Evolutionary conservation across 2,329 filamentous ascomycete species (phyloP).

Genomic region (Coniella lustricola): DNA sequence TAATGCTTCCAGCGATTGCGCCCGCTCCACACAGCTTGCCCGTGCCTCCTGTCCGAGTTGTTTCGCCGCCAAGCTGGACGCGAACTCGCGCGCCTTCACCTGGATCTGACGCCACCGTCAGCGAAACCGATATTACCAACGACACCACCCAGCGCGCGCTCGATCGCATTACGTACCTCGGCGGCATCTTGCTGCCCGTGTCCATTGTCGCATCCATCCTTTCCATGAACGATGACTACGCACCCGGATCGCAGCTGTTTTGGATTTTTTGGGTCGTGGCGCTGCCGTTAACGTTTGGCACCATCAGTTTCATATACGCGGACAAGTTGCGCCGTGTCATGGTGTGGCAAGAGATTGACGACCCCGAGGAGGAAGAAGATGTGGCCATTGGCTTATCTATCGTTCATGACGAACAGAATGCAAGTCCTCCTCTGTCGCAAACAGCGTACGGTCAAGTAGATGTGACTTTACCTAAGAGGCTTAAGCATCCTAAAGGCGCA

Average conservation of each 20-base stretch:
- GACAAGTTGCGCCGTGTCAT: conserved; percentile 39
- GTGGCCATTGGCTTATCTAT: too few species aligned
- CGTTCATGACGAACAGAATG: too few species aligned
- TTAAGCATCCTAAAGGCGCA: too few species aligned
- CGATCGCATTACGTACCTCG: conserved; percentile 42
- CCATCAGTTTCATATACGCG: conserved; percentile 39
- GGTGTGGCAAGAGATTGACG: conserved; percentile 38
- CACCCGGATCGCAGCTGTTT: conserved; percentile 34
- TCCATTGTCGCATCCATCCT: conserved; percentile 41
- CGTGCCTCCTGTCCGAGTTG: too few species aligned
- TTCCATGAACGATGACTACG: conserved; percentile 39
- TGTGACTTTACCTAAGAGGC: too few species aligned
- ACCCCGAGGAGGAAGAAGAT: neutral
- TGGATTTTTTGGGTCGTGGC: conserved; percentile 43
- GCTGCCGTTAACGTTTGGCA: conserved; percentile 30
- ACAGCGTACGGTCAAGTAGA: too few species aligned
- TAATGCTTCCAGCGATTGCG: conserved; percentile 19
- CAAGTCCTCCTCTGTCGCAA: too few species aligned
- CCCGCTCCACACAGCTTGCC: neutral
- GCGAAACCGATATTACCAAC: neutral
- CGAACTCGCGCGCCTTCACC: neutral
- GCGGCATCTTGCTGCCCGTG: conserved; percentile 40
- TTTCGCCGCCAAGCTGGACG: too few species aligned
- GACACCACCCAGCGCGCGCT: conserved; percentile 29
- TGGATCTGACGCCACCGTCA: neutral